Conservation (phyloP, 1,284 basidiomycete species). For the Cronartium quercuum region DNA sequence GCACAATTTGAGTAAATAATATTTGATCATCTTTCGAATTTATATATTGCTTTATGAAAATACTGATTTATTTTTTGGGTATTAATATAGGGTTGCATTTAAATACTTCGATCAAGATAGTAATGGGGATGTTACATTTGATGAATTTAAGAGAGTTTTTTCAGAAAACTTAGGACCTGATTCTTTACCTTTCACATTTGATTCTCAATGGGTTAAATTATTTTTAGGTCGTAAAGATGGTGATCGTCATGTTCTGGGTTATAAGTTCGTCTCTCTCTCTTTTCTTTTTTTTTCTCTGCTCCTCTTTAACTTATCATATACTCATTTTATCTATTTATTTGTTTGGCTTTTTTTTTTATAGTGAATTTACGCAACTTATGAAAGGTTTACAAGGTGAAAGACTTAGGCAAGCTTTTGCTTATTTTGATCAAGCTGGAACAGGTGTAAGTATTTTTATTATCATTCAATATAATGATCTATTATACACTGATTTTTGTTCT, state of each 20-base stretch:
- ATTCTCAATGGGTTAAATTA: conserved; percentile 88
- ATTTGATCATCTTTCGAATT: conserved; percentile 46
- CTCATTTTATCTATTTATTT: background rate
- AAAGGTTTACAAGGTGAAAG: conserved; percentile 93
- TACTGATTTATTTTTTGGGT: background rate
- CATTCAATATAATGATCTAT: background rate
- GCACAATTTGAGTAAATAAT: conserved; percentile 68
- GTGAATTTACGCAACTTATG: conserved; percentile 93
- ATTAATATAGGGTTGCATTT: conserved; percentile 66
- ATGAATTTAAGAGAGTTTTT: conserved; percentile 87
- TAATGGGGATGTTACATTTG: conserved; percentile 79
- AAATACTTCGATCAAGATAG: conserved; percentile 88
- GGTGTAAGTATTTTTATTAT: conserved; percentile 10
- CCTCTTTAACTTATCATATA: conserved; percentile 16
- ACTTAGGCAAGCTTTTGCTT: conserved; percentile 83
- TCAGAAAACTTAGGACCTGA: conserved; percentile 69
- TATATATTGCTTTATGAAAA: background rate
- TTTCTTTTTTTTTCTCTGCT: too few relatives aligned
- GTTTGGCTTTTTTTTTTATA: conserved; percentile 52
- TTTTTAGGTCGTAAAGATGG: conserved; percentile 81
- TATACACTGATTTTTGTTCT: background rate
- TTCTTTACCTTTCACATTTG: conserved; percentile 87
- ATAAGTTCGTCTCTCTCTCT: conserved; percentile 54
- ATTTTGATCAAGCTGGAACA: conserved; percentile 60
- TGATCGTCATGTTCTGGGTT: conserved; percentile 80